Base-by-base conservation (phyloP, 805 yeast species). In the Candida maesae region DNA sequence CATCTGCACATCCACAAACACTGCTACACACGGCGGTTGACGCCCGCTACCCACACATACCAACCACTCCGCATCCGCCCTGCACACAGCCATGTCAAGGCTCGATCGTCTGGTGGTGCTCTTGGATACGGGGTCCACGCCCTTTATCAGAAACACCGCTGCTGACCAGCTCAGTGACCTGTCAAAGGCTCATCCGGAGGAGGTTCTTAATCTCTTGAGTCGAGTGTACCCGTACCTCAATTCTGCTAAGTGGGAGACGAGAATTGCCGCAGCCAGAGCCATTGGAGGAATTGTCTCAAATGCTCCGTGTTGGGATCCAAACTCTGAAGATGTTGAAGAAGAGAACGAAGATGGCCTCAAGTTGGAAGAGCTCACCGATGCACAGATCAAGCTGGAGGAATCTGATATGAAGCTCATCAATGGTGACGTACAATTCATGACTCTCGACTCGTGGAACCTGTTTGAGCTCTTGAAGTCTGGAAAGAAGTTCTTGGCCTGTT, bases 111-210 rank as follows among this genome's bases (percentile, higher is more conserved):
- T 69, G 50, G 74, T 69, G 30, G 60, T 69, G 9, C 57, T 69
- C 25, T 68, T 93, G 50, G 99, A 95, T 64, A 87, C 97, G 2
- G 99, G 99, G 10, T 87, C 96, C 11, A 88, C 97, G 5, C 86
- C 86, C 29, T 84, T 88, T 59, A 93, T 93, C 33, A 76, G 98
- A 50, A 88, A 87, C 57, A 87, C 96, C 9, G 99, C 99, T 1
- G 98, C 98, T 2, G 96, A 91, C 56, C 99, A 93, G 65, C 71
- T 93, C 50, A 87, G 96, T 5, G 98, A 91, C 51, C 72, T 95
- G 28, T 97, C 96, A 20, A 84, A 84, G 60, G 84, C 84, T 32
- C 98, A 93, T 56, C 96, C 98, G 0, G 98, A 91, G 56, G 98
- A 93, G 55, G 78, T 86, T 16, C 71, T 88, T 39, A 83, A 83